These are phyloP conservation scores for Brassica juncea DNA, from an alignment of 345 rosid species.

Conservation along the genomic window DNA sequence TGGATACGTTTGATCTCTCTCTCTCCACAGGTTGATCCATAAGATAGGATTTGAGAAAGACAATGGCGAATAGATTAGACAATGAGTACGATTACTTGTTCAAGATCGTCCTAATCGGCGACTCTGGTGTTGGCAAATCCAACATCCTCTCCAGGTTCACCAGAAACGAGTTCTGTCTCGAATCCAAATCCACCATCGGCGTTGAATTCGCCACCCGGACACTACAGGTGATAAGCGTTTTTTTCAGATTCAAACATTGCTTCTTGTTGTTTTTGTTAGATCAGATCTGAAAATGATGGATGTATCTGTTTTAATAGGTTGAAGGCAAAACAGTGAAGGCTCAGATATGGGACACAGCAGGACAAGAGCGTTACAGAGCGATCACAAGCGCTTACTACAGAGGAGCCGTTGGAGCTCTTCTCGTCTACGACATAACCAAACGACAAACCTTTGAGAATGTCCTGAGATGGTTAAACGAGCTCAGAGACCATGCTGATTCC, in stretches of 20 bases:
- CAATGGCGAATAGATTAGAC: slow-evolving; percentile 60
- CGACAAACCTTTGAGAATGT: slow-evolving; percentile 73
- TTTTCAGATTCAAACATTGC: neutral
- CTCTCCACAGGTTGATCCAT: slow-evolving; percentile 26
- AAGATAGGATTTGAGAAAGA: slow-evolving; percentile 16
- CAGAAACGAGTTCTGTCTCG: slow-evolving; percentile 69
- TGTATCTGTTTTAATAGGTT: slow-evolving; percentile 42
- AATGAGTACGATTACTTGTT: slow-evolving; percentile 69
- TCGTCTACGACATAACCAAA: slow-evolving; percentile 79
- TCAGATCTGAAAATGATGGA: slow-evolving; percentile 13
- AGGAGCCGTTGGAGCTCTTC: slow-evolving; percentile 83
- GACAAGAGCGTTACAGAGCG: slow-evolving; percentile 83
- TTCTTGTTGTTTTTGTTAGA: neutral
- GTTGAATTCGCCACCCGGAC: slow-evolving; percentile 76
- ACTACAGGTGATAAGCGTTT: slow-evolving; percentile 37
- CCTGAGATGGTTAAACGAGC: slow-evolving; percentile 70
- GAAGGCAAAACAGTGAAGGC: slow-evolving; percentile 86
- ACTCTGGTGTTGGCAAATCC: slow-evolving; percentile 82
- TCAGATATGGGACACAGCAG: slow-evolving; percentile 88
- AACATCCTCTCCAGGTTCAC: slow-evolving; percentile 74
- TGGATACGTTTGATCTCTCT: slow-evolving; percentile 14
- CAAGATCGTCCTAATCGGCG: slow-evolving; percentile 80
- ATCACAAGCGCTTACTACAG: slow-evolving; percentile 76
- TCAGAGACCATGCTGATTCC: slow-evolving; percentile 73
- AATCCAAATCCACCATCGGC: slow-evolving; percentile 75